Evolutionary conservation across 1,284 basidiomycete genomes (phyloP).

Genomic region (Coniophora puteana): DNA sequence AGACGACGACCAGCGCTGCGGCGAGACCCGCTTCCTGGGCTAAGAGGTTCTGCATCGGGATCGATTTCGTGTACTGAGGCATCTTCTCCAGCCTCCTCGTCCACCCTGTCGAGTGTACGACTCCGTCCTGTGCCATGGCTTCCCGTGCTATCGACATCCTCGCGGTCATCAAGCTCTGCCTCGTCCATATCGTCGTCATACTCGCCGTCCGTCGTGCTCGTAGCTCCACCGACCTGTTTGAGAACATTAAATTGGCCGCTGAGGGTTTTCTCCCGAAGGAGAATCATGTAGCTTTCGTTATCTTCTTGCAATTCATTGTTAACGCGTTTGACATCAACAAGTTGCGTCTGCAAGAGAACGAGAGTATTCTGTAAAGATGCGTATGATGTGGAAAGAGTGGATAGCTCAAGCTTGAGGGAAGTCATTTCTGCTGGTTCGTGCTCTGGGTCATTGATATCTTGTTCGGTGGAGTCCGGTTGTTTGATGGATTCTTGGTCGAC

Average conservation of each 20-base stretch:
- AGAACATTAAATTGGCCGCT: constrained; percentile 80
- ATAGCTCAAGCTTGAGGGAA: constrained; percentile 70
- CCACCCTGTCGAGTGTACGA: constrained; percentile 52
- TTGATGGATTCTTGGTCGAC: constrained; percentile 18
- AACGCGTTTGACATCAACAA: constrained; percentile 75
- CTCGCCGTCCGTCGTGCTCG: constrained; percentile 37
- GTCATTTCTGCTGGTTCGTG: constrained; percentile 82
- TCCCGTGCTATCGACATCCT: constrained; percentile 49
- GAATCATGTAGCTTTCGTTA: constrained; percentile 92
- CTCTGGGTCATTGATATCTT: constrained; percentile 56
- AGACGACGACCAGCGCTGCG: constrained; percentile 43
- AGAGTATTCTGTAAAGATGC: constrained; percentile 75
- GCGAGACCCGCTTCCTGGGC: no score
- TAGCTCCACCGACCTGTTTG: constrained; percentile 56
- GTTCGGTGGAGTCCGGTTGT: constrained; percentile 30
- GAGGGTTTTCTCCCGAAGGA: constrained; percentile 84
- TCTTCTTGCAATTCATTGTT: constrained; percentile 85
- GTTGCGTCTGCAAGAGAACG: constrained; percentile 69
- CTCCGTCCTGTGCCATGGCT: constrained; percentile 57
- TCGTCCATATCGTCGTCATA: constrained; percentile 51
- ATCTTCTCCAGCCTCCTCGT: constrained; percentile 43
- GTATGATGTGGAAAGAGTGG: constrained; percentile 78
- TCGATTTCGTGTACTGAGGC: constrained; percentile 36
- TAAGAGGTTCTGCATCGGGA: no score
- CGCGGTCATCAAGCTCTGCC: constrained; percentile 35